Evolutionary conservation across 768 basidiomycete genomes (phyloP).

Genomic region (Tylopilus intermedius): DNA sequence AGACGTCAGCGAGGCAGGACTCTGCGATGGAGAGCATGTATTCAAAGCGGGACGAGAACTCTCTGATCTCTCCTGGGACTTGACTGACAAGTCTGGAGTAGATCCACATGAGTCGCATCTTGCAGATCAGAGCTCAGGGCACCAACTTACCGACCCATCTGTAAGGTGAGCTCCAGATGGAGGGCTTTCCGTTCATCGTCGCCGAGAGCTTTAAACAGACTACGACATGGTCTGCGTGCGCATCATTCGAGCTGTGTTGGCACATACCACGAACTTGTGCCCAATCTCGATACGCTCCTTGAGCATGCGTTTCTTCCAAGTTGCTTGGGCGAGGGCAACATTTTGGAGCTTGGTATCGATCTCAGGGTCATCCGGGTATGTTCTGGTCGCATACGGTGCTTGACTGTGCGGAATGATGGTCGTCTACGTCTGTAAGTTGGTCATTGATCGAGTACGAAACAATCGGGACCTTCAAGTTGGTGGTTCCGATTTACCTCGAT

Average conservation of each 20-base stretch:
- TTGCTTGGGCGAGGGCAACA: slow-evolving; percentile 63
- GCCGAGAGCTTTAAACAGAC: slow-evolving; percentile 41
- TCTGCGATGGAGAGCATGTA: slow-evolving; percentile 85
- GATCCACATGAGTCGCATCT: neutral
- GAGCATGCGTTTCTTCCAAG: slow-evolving; percentile 60
- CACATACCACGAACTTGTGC: slow-evolving; percentile 61
- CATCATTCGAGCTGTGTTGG: slow-evolving; percentile 8
- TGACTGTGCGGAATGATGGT: slow-evolving; percentile 84
- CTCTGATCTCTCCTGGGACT: slow-evolving; percentile 71
- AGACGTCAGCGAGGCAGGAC: slow-evolving; percentile 66
- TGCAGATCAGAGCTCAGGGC: neutral
- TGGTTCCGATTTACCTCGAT: neutral
- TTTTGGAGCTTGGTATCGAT: slow-evolving; percentile 56
- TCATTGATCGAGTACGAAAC: slow-evolving; percentile 8
- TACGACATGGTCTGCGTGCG: slow-evolving; percentile 14
- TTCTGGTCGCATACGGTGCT: slow-evolving; percentile 48
- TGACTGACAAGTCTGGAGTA: slow-evolving; percentile 69
- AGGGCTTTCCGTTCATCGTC: slow-evolving; percentile 48
- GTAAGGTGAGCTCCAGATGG: slow-evolving; percentile 69
- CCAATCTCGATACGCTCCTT: slow-evolving; percentile 67
- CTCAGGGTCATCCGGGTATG: slow-evolving; percentile 56
- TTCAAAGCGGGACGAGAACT: slow-evolving; percentile 73
- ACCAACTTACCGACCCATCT: slow-evolving; percentile 81
- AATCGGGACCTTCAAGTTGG: no score
- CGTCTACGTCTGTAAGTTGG: slow-evolving; percentile 48